A percentile compares a stretch with the other conserved stretches of the same genome.
phyloP scores from a whole-genome alignment of 768 basidiomycete species.

The Suillus subluteus region DNA sequence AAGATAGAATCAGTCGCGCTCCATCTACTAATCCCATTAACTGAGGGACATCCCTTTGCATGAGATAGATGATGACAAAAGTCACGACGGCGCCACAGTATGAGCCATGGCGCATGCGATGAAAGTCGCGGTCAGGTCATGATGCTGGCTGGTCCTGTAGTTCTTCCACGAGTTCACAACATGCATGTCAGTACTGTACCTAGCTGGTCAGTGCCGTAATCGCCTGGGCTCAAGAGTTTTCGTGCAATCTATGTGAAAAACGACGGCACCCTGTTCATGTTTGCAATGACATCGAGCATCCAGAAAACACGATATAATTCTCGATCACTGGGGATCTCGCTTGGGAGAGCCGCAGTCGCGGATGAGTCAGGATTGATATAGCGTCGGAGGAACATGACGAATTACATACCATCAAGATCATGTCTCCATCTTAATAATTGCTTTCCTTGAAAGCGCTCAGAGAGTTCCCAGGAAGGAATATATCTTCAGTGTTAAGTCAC shows the following conservation, averaged over 20 bases:
- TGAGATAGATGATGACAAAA: no score
- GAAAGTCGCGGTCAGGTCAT: constrained; percentile 92
- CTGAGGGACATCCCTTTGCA: no score
- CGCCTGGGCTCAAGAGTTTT: not conserved
- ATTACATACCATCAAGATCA: not conserved
- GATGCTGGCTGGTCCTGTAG: constrained; percentile 85
- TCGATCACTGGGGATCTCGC: not conserved
- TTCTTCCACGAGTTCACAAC: constrained; percentile 60
- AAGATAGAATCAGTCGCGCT: no score
- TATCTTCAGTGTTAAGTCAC: not conserved
- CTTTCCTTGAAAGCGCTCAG: not conserved
- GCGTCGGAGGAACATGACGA: not conserved
- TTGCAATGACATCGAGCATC: not conserved
- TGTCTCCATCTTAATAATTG: not conserved
- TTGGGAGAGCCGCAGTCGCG: not conserved
- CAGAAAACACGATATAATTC: not conserved
- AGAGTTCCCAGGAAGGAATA: not conserved
- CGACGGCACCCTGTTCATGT: not conserved
- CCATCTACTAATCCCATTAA: no score
- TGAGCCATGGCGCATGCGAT: constrained; percentile 64
- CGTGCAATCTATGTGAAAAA: not conserved
- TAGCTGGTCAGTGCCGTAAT: constrained; percentile 57
- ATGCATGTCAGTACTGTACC: constrained; percentile 48
- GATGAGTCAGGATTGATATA: not conserved
- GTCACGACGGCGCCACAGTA: not conserved